Evolutionary conservation across 73 alveolate species (phyloP).

Genomic region (Paramecium sexaurelia): DNA sequence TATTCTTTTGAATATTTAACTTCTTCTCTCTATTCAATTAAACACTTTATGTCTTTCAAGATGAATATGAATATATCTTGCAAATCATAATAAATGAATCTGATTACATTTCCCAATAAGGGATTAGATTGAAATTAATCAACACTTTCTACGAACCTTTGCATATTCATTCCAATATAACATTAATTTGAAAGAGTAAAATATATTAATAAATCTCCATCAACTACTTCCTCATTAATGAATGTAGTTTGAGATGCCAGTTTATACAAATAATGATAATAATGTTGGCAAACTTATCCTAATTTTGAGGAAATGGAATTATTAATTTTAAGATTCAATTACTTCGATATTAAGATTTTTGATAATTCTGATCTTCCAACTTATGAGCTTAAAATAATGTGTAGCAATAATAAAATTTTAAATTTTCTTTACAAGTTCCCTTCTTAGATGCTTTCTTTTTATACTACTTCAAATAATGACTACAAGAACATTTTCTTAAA

Average conservation of each 20-base stretch:
- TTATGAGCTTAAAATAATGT: slow-evolving; percentile 27
- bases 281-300: background rate
- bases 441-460: background rate
- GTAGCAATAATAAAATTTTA: background rate
- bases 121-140: background rate
- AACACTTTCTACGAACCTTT: background rate
- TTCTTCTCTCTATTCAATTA: background rate
- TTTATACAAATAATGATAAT: background rate
- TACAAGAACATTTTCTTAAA: background rate
- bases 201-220: background rate
- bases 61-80: slow-evolving; percentile 25
- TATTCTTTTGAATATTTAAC: background rate
- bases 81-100: background rate
- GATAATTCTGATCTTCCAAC: slow-evolving; percentile 15
- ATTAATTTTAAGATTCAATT: background rate
- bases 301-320: background rate
- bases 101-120: background rate
- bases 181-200: slow-evolving; percentile 35
- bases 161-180: background rate
- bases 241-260: background rate
- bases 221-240: background rate
- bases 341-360: background rate
- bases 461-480: background rate
- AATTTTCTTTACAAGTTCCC: background rate
- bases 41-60: background rate